Base-by-base conservation (phyloP, 2,329 filamentous ascomycete genomes). In the Fusarium sp. region DNA sequence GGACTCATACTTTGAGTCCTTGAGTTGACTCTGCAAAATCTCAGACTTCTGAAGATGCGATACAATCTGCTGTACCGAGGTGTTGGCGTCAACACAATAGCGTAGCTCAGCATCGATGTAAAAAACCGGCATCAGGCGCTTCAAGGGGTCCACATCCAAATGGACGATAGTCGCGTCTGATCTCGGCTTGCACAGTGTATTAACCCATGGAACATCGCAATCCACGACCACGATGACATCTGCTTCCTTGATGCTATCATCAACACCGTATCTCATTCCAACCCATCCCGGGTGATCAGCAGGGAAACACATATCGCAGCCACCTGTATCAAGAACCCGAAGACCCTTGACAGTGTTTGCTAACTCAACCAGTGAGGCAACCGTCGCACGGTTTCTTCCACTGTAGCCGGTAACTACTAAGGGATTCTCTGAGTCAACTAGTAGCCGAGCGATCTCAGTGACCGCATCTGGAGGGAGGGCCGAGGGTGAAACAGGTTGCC, bases 151-250 rank as follows among this genome's bases (percentile, higher is more conserved):
- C 1, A 61, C 58, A 3, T 69, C 66, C 2, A 69, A 42, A 6
- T 69, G 66, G 2, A 69, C 63, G 13, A 69, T 50, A 1, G 40
- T 55, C 1, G 66, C 66, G 7, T 33, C 18, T 1, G 52, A 26
- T 0, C 15, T 43, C 13, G 66, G 65, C 0, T 52, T 59, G 5
- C 59, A 69, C 0, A 69, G 36, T 9, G 60, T 62, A 2, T 56
- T 56, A 6, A 69, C 63, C 66, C 66, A 69, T 0, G 66, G 66
- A 3, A 69, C 66, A n/a, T 69, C 66, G 1, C 56, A 66, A 3
- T 69, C 66, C 2, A 69, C 17, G 3, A 69, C 65, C 0, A 69
- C 45, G 6, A 69, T 45, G 7, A 69, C 56, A 18, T 69, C 66
- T 0, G 66, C 66, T 2, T 39, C 52, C 10, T 65, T 31, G 2